Conservation (phyloP, 2,329 filamentous ascomycete genomes). For the Monosporascus sp. region DNA sequence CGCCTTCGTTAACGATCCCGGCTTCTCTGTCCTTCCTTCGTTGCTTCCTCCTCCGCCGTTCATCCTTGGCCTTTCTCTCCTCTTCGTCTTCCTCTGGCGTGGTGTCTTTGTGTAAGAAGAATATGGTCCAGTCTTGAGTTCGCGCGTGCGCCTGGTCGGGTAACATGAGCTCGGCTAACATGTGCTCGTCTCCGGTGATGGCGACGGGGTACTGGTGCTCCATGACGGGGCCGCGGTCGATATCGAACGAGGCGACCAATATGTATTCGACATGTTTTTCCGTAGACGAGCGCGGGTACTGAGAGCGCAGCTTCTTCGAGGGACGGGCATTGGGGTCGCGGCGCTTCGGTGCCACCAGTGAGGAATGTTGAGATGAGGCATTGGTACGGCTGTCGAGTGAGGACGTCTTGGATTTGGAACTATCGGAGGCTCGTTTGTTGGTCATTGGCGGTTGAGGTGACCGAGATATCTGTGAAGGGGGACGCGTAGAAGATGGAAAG, state of each 20-base stretch:
- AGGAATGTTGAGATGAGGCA: slow-evolving; percentile 54
- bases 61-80: slow-evolving; percentile 54
- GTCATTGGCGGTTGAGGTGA: slow-evolving; percentile 48
- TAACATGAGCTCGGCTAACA: slow-evolving; percentile 97
- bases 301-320: slow-evolving; percentile 59
- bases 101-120: slow-evolving; percentile 95
- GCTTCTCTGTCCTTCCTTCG: slow-evolving; percentile 46
- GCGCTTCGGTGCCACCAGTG: slow-evolving; percentile 48
- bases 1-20: slow-evolving; percentile 41
- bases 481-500: slow-evolving; percentile 54
- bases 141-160: slow-evolving; percentile 93
- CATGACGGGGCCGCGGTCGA: slow-evolving; percentile 94
- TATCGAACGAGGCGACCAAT: slow-evolving; percentile 93
- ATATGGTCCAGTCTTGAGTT: slow-evolving; percentile 98
- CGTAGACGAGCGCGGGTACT: slow-evolving; percentile 66
- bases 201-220: slow-evolving; percentile 94
- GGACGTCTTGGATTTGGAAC: slow-evolving; percentile 52
- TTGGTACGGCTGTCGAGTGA: slow-evolving; percentile 45
- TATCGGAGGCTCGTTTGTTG: slow-evolving; percentile 52
- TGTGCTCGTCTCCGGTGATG: slow-evolving; percentile 95
- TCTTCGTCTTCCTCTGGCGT: slow-evolving; percentile 77
- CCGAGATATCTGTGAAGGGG: slow-evolving; percentile 53
- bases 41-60: slow-evolving; percentile 45
- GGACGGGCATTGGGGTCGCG: slow-evolving; percentile 46
- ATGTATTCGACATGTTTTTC: slow-evolving; percentile 99